Percentiles rank a stretch among this genome's conserved stretches.
phyloP scores from a whole-genome alignment of 768 basidiomycete genomes.

The Hygrocybe coccinea region DNA sequence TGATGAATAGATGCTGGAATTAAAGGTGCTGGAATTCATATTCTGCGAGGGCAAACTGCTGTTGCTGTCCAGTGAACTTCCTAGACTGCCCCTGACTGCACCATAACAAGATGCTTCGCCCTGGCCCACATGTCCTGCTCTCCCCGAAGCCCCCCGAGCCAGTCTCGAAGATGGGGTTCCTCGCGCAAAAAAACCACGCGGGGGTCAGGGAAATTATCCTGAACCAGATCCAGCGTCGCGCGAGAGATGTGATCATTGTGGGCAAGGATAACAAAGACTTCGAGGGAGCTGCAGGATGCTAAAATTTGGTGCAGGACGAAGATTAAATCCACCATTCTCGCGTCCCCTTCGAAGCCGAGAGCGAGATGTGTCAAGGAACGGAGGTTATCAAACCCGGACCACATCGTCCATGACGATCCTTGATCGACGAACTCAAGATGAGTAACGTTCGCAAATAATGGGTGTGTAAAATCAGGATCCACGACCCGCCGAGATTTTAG shows the following conservation, averaged over 20 bases:
- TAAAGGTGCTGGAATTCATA: too few species aligned
- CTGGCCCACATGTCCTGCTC: constrained; percentile 27
- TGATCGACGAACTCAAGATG: constrained; percentile 34
- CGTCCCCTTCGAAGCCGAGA: constrained; percentile 14
- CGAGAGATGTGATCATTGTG: not conserved
- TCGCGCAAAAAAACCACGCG: constrained; percentile 33
- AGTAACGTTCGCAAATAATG: constrained; percentile 30
- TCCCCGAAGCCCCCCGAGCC: constrained; percentile 31
- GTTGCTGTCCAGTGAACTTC: too few species aligned
- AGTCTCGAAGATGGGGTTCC: constrained; percentile 29
- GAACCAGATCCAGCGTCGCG: not conserved
- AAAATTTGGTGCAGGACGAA: not conserved
- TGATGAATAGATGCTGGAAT: too few species aligned
- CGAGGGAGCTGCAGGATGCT: not conserved
- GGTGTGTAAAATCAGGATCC: constrained; percentile 5
- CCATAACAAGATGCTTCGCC: constrained; percentile 28
- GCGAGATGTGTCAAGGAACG: constrained; percentile 32
- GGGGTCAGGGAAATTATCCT: constrained; percentile 18
- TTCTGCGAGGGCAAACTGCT: too few species aligned
- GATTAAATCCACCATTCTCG: not conserved
- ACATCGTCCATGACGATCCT: constrained; percentile 18
- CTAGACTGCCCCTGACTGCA: not conserved
- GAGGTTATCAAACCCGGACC: constrained; percentile 20
- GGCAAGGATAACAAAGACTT: not conserved
- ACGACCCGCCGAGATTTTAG: not conserved